These are phyloP conservation scores for Aspergillus oerlinghausenensis DNA, from an alignment of 2,329 filamentous ascomycete species.

Conservation along the genomic window DNA sequence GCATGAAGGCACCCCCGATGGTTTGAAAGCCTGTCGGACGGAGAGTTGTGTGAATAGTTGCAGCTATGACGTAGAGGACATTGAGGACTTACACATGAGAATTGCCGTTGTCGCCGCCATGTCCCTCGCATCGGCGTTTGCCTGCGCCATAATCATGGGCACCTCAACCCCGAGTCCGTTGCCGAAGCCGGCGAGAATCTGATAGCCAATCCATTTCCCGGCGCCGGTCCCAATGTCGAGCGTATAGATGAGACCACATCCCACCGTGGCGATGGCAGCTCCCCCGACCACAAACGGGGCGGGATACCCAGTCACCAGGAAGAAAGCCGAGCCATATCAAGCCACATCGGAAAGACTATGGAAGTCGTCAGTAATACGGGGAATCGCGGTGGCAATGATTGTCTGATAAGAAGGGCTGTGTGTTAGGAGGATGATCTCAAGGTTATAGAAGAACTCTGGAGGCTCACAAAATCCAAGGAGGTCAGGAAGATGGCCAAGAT, in stretches of 20 bases:
- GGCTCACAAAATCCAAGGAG: not conserved
- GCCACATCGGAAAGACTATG: not conserved
- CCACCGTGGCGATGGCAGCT: conserved; percentile 22
- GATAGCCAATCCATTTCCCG: conserved; percentile 36
- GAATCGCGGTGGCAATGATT: not conserved
- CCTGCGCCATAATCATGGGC: conserved; percentile 21
- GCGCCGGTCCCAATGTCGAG: conserved; percentile 21
- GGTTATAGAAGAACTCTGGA: not conserved
- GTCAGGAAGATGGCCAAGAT: not conserved
- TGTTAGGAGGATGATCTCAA: not conserved
- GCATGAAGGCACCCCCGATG: conserved; percentile 28
- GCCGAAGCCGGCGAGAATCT: conserved; percentile 30
- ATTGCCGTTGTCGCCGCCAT: conserved; percentile 19
- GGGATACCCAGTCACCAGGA: conserved; percentile 14
- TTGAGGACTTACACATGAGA: conserved; percentile 13
- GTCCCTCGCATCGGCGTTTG: conserved; percentile 17
- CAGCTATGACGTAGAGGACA: not conserved
- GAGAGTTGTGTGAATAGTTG: not conserved
- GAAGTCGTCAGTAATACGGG: not conserved
- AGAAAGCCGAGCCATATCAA: not conserved
- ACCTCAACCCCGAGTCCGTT: conserved; percentile 20
- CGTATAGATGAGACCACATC: conserved; percentile 31
- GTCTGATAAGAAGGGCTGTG: not conserved
- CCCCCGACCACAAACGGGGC: conserved; percentile 24
- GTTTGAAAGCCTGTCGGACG: conserved; percentile 22